A percentile compares a stretch with the other conserved stretches of the same genome.
Conservation (phyloP, 768 basidiomycete species). For the Leccinum boreale region DNA sequence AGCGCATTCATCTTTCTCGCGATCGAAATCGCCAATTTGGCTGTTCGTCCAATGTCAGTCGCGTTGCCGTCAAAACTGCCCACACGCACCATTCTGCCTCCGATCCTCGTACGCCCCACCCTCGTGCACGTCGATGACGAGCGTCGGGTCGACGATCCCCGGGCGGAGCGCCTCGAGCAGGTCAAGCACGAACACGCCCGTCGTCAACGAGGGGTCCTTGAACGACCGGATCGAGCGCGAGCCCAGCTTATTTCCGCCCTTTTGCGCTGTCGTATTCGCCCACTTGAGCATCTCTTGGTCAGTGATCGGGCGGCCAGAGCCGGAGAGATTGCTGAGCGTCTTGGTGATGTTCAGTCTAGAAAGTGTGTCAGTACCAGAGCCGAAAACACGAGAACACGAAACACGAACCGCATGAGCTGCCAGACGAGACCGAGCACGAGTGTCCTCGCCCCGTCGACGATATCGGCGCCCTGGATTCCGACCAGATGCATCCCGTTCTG, state of each 20-base stretch:
- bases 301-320: constrained; percentile 77
- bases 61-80: neutral
- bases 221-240: constrained; percentile 79
- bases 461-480: constrained; percentile 96
- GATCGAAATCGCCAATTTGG: constrained; percentile 96
- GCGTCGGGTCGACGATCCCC: constrained; percentile 88
- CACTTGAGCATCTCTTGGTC: constrained; percentile 95
- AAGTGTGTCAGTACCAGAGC: neutral
- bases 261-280: constrained; percentile 89
- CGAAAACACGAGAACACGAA: neutral
- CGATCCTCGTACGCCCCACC: constrained; percentile 79
- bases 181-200: constrained; percentile 90
- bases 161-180: constrained; percentile 88
- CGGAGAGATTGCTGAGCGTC: constrained; percentile 73
- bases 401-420: constrained; percentile 87
- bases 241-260: constrained; percentile 45
- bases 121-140: constrained; percentile 64
- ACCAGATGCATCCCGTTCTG: constrained; percentile 94
- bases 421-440: constrained; percentile 95
- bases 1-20: constrained; percentile 96
- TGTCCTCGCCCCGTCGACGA: constrained; percentile 90
- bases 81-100: constrained; percentile 81
- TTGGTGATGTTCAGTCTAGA: constrained; percentile 82
- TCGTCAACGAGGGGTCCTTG: constrained; percentile 88
- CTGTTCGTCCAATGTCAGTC: constrained; percentile 38